Evolutionary conservation across 2,329 filamentous ascomycete genomes (phyloP).

Genomic region (Xylaria arbuscula): DNA sequence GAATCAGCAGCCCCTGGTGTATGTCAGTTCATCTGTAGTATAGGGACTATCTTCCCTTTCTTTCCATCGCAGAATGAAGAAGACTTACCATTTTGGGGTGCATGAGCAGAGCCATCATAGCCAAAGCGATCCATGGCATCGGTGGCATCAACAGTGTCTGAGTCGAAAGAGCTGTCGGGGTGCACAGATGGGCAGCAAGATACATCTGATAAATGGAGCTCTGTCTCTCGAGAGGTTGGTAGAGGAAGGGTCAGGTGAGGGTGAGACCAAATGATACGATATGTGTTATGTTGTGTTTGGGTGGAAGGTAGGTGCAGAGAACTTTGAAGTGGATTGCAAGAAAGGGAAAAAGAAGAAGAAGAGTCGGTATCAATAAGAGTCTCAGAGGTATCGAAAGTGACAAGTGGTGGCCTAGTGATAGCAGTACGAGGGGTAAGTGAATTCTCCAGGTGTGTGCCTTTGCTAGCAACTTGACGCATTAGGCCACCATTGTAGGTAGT

Average conservation of each 20-base stretch:
- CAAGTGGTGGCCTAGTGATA: neutral
- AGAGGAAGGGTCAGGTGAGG: neutral
- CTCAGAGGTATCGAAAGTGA: neutral
- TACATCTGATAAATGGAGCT: neutral
- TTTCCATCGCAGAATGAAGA: neutral
- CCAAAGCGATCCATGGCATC: neutral
- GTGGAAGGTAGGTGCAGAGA: neutral
- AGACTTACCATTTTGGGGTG: slow-evolving; percentile 6
- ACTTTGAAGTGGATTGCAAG: neutral
- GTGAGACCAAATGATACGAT: neutral
- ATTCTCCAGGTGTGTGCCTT: neutral
- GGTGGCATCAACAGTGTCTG: neutral
- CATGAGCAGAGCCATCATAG: neutral
- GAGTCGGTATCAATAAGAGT: neutral
- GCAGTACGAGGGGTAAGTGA: neutral
- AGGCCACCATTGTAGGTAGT: neutral
- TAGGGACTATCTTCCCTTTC: neutral
- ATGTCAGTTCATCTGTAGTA: neutral
- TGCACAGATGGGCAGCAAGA: neutral
- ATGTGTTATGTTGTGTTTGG: neutral
- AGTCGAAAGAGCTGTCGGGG: neutral
- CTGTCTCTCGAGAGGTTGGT: neutral
- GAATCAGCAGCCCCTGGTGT: neutral
- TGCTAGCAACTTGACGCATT: neutral
- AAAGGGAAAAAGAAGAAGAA: too few species aligned